Percentiles rank a stretch among this genome's conserved stretches.
phyloP scores from a whole-genome alignment of 495 filamentous ascomycete species.

The Hypoxylon lienhwacheense region DNA sequence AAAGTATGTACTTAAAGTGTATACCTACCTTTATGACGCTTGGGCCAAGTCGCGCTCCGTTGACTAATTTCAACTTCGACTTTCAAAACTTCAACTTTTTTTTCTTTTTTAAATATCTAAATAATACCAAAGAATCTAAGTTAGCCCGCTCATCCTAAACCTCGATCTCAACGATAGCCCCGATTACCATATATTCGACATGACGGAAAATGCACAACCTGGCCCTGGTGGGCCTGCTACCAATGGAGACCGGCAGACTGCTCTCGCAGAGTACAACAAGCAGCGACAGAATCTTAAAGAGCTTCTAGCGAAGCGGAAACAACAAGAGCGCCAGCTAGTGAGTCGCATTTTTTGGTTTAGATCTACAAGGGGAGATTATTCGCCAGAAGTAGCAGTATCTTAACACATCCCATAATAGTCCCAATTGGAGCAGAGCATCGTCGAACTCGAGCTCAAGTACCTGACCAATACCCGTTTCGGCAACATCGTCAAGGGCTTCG shows the following conservation, averaged over 20 bases:
- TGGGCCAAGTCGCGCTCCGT: not conserved
- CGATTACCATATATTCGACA: constrained; percentile 26
- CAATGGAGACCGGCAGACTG: constrained; percentile 41
- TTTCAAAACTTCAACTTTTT: not conserved
- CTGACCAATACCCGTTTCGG: constrained; percentile 86
- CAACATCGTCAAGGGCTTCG: constrained; percentile 97
- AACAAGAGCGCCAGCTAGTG: constrained; percentile 51
- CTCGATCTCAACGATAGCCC: not conserved
- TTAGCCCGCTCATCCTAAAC: not conserved
- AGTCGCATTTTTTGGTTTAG: constrained; percentile 17
- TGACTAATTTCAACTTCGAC: not conserved
- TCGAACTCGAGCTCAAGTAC: constrained; percentile 80
- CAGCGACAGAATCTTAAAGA: constrained; percentile 53
- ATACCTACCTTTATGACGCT: not conserved
- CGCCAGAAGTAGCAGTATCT: too few relatives aligned
- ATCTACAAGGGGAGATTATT: not conserved
- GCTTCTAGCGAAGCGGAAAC: constrained; percentile 47
- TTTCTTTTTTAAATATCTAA: too few relatives aligned
- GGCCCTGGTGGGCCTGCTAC: constrained; percentile 35
- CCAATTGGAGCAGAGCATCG: constrained; percentile 75
- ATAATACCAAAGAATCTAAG: too few relatives aligned
- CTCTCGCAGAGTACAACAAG: constrained; percentile 55
- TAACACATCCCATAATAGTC: constrained; percentile 36
- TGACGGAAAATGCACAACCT: constrained; percentile 59
- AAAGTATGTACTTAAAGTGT: too few relatives aligned